Base-by-base conservation (phyloP, 179 eudicot genomes). In the Silene noctiflora region DNA sequence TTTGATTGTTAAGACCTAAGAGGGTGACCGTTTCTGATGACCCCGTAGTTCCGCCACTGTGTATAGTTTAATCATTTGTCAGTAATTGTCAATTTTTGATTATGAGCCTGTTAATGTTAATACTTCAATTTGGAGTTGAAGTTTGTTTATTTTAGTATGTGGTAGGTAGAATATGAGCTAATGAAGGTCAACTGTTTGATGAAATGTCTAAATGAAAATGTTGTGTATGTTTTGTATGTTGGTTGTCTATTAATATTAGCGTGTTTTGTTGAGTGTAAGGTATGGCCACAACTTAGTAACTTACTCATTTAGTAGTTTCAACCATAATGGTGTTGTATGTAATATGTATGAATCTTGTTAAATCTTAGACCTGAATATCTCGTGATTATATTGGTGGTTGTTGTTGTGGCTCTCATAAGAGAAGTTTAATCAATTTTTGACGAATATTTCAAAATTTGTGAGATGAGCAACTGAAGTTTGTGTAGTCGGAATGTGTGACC, bases 131-230 rank as follows among this genome's bases (percentile, higher is more conserved):
- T 42, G 48, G 10, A 42, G 48, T 42, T 42, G 13, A 42, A 42
- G 2, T 9, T 42, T 2, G 3, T 42, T 42, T 2, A 42, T 67
- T 67, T 67, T 17, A 14, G 21, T 61, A 6, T 6, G 64, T 53
- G 17, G 1, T 31, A 20, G 19, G 0, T 62, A 51, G 48, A 17
- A 11, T 2, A 12, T 75, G 29, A 6, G 21, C 21, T 55, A 20
- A 72, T 72, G 75, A 65, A 14, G 22, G 48, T 17, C 8, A 35
- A 35, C 11, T 78, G 73, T 78, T 78, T 73, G 73, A 58, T 73
- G 3, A 33, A 63, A 33, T 72, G 76, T 64, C 29, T 78, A 19
- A 53, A 65, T 78, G 75, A 71, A 77, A 20, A 5, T 76, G 19
- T 27, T 44, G 53, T 39, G 7, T n/a, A 19, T 39, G 71, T 19